Conservation (phyloP, 2,329 filamentous ascomycete genomes). For the Penicillium olsonii region DNA sequence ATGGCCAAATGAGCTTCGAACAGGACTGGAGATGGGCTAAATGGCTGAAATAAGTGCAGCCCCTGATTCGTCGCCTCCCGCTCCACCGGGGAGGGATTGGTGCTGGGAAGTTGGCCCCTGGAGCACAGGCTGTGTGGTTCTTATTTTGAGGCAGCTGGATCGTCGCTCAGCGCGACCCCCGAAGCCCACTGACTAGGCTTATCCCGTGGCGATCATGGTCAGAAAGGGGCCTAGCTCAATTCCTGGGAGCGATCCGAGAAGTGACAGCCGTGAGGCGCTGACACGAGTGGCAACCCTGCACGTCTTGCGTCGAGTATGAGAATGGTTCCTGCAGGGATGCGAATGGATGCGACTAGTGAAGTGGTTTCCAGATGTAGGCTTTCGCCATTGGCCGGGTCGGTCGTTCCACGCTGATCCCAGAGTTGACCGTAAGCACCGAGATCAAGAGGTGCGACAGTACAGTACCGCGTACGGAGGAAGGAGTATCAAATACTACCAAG, state of each 20-base stretch:
- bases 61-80: neutral
- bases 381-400: too few relatives aligned
- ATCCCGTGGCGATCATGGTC: slow-evolving; percentile 2
- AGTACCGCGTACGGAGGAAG: neutral
- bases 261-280: slow-evolving; percentile 8
- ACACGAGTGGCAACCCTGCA: slow-evolving; percentile 19
- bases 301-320: slow-evolving; percentile 17
- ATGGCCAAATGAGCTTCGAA: too few relatives aligned
- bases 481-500: too few relatives aligned
- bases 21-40: neutral
- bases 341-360: slow-evolving; percentile 18
- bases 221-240: slow-evolving; percentile 2
- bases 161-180: neutral
- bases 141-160: neutral
- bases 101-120: neutral
- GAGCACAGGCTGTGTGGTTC: neutral
- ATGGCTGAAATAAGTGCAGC: neutral
- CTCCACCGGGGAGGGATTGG: too few relatives aligned
- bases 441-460: too few relatives aligned
- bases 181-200: neutral
- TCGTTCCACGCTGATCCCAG: too few relatives aligned
- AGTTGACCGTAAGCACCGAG: too few relatives aligned
- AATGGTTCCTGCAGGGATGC: slow-evolving; percentile 23
- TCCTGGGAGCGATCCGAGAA: slow-evolving; percentile 4
- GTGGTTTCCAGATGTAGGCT: slow-evolving; percentile 14